A percentile compares a stretch with the other conserved stretches of the same genome.
Evolutionary conservation across 2,329 filamentous ascomycete species (phyloP).

Genomic region (Podosphaera leucotricha): DNA sequence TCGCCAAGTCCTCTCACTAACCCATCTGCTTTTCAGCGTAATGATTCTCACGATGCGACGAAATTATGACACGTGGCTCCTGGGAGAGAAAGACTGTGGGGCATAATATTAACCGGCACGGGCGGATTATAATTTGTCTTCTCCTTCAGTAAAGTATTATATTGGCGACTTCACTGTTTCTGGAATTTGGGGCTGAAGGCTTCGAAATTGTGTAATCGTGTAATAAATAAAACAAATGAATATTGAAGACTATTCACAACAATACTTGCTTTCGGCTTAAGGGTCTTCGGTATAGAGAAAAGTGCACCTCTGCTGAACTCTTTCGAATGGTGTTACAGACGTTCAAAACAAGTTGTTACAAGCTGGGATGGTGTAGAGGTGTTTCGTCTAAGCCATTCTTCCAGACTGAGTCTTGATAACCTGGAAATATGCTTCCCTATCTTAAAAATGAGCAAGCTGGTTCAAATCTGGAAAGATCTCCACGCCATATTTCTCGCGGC

Average conservation of each 20-base stretch:
- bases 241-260: neutral
- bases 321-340: too few relatives aligned
- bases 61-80: constrained; percentile 9
- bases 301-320: too few relatives aligned
- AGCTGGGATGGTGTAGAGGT: too few relatives aligned
- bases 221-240: neutral
- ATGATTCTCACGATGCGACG: constrained; percentile 13
- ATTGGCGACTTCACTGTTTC: neutral
- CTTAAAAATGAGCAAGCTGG: too few relatives aligned
- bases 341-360: too few relatives aligned
- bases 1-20: constrained; percentile 2
- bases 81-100: neutral
- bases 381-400: too few relatives aligned
- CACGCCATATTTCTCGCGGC: too few relatives aligned
- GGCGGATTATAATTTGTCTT: neutral
- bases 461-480: too few relatives aligned
- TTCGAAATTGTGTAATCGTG: neutral
- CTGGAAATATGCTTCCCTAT: too few relatives aligned
- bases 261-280: too few relatives aligned
- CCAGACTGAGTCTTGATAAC: too few relatives aligned
- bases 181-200: neutral
- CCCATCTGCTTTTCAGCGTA: constrained; percentile 8
- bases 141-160: neutral
- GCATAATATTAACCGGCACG: neutral
- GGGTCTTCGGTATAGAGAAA: too few relatives aligned